Conservation (phyloP, 2,329 filamentous ascomycete species). For the Sphaerulina populicola region DNA sequence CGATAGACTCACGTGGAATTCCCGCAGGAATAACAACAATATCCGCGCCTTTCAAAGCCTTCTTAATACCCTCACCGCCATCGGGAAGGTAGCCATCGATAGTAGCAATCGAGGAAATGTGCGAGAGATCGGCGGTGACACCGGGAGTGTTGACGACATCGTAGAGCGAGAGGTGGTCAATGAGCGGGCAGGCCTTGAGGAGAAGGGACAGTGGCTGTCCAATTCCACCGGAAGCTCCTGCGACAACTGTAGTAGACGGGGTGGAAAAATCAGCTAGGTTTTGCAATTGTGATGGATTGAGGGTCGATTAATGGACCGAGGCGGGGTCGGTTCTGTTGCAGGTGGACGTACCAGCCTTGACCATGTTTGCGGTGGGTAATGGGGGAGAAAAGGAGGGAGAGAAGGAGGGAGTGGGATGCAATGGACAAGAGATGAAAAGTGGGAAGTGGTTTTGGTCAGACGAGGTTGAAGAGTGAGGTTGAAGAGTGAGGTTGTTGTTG, state of each 20-base stretch:
- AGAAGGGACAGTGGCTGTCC: constrained; percentile 97
- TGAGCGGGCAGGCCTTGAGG: constrained; percentile 77
- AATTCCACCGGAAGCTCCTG: constrained; percentile 96
- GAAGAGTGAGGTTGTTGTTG: no score
- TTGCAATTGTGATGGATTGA: background rate
- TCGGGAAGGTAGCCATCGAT: constrained; percentile 79
- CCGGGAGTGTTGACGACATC: constrained; percentile 99
- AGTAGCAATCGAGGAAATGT: constrained; percentile 88
- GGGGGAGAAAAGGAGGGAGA: background rate
- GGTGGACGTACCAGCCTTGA: constrained; percentile 22
- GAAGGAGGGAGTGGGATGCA: background rate
- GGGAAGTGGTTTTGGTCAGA: no score
- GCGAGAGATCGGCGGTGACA: constrained; percentile 90
- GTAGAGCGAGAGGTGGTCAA: constrained; percentile 92
- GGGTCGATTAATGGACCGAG: constrained; percentile 7
- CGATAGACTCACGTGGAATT: constrained; percentile 73
- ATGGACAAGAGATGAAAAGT: no score
- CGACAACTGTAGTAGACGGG: constrained; percentile 67
- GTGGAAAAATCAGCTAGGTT: no score
- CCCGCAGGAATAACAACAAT: constrained; percentile 96
- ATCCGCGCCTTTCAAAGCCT: constrained; percentile 84
- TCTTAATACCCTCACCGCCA: constrained; percentile 67
- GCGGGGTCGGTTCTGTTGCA: constrained; percentile 8
- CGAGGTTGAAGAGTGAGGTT: no score
- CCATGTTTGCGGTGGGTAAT: constrained; percentile 22